phyloP scores from a whole-genome alignment of 129 eudicot genomes.

The Flaveria linearis region DNA sequence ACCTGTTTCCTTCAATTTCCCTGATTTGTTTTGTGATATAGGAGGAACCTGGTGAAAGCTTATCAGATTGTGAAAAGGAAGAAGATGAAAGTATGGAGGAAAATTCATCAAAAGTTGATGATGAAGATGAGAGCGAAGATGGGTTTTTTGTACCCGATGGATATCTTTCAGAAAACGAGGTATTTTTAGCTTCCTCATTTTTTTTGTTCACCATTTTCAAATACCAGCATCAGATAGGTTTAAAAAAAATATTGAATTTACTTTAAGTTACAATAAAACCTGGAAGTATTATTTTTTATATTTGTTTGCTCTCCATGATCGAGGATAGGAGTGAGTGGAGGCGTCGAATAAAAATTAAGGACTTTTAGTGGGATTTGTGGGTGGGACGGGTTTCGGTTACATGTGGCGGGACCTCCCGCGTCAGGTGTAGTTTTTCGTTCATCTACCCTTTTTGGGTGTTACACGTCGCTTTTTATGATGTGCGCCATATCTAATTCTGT shows the following conservation, averaged over 20 bases:
- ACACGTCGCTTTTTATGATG: too few species aligned
- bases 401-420: too few species aligned
- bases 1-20: not conserved
- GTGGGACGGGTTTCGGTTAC: too few species aligned
- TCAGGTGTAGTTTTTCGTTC: too few species aligned
- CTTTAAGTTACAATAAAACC: not conserved
- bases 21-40: conserved; percentile 21
- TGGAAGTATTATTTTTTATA: not conserved
- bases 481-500: too few species aligned
- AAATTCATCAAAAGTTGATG: conserved; percentile 60
- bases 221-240: not conserved
- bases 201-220: not conserved
- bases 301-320: not conserved
- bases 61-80: conserved; percentile 90
- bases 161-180: conserved; percentile 97
- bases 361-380: too few species aligned
- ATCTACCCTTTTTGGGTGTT: too few species aligned
- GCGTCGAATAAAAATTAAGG: too few species aligned
- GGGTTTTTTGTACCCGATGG: conserved; percentile 98
- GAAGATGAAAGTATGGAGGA: conserved; percentile 70
- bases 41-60: conserved; percentile 99
- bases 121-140: conserved; percentile 85
- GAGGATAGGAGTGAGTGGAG: too few species aligned
- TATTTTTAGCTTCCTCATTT: conserved; percentile 24
- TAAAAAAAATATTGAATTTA: too few species aligned